Conservation (phyloP, 495 filamentous ascomycete species). For the Xanthoparmelia taractica region DNA sequence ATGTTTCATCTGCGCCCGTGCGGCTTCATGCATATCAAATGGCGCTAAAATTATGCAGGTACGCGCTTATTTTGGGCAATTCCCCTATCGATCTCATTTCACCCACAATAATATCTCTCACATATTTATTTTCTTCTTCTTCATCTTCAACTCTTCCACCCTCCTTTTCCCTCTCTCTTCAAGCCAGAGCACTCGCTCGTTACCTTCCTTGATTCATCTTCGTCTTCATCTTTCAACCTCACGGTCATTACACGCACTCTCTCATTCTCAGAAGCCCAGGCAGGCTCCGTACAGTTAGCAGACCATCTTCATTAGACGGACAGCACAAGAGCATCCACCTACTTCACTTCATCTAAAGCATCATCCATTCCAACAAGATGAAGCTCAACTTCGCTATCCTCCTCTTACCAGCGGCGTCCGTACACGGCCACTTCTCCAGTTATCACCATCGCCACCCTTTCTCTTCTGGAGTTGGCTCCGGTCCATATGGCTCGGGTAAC, state of each 20-base stretch:
- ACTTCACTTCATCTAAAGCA: background rate
- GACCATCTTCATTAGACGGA: background rate
- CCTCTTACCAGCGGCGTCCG: constrained; percentile 9
- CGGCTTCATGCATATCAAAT: background rate
- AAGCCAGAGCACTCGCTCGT: constrained; percentile 4
- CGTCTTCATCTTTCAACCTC: too few species aligned
- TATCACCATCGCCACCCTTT: constrained; percentile 1
- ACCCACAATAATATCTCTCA: background rate
- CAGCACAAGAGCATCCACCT: background rate
- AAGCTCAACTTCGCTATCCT: constrained; percentile 10
- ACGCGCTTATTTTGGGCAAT: background rate
- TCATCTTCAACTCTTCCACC: background rate
- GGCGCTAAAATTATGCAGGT: constrained; percentile 6
- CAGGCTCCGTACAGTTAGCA: background rate
- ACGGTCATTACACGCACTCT: background rate
- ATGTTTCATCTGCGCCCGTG: background rate
- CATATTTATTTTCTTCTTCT: background rate
- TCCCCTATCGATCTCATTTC: constrained; percentile 2
- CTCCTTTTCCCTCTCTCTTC: background rate
- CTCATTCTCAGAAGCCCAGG: background rate
- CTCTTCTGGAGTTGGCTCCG: background rate
- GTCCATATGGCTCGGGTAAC: constrained; percentile 10
- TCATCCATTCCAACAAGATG: background rate
- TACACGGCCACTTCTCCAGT: background rate
- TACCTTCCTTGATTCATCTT: constrained; percentile 4